phyloP scores from a whole-genome alignment of 495 filamentous ascomycete genomes.

The Hypoxylon crocopeplum region DNA sequence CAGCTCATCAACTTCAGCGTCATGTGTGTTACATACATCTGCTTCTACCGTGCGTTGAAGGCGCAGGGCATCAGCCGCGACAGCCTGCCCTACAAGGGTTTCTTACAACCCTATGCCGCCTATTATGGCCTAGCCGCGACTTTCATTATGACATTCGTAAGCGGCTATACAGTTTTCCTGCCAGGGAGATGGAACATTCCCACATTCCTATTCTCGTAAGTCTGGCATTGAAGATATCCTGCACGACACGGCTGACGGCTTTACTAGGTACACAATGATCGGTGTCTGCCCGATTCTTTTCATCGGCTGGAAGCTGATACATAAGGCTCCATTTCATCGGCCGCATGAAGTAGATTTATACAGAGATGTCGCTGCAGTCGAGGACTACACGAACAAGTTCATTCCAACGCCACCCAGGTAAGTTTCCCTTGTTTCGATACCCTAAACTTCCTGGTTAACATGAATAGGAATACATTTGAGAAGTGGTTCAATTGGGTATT shows the following conservation, averaged over 20 bases:
- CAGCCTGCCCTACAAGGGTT: slow-evolving; percentile 69
- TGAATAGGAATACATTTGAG: slow-evolving; percentile 17
- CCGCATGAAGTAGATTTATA: slow-evolving; percentile 69
- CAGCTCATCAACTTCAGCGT: slow-evolving; percentile 81
- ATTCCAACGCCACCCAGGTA: slow-evolving; percentile 65
- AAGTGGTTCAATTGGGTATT: slow-evolving; percentile 33
- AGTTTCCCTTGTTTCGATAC: slow-evolving; percentile 13
- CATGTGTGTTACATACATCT: slow-evolving; percentile 72
- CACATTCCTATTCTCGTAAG: slow-evolving; percentile 77
- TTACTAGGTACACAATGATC: slow-evolving; percentile 24
- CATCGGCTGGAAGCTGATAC: slow-evolving; percentile 72
- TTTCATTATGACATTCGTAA: slow-evolving; percentile 74
- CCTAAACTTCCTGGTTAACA: neutral
- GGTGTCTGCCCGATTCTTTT: slow-evolving; percentile 62
- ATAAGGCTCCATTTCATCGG: slow-evolving; percentile 63
- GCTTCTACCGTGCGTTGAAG: slow-evolving; percentile 72
- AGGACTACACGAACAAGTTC: slow-evolving; percentile 73
- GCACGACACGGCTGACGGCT: neutral
- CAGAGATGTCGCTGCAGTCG: slow-evolving; percentile 71
- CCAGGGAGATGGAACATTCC: slow-evolving; percentile 74
- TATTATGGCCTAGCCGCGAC: slow-evolving; percentile 69
- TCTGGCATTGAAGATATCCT: slow-evolving; percentile 7
- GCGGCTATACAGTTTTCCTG: slow-evolving; percentile 79
- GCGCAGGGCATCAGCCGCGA: slow-evolving; percentile 71
- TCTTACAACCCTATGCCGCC: slow-evolving; percentile 72